Conservation (phyloP, 176 grass and related monocot species). For the Paspalum notatum region DNA sequence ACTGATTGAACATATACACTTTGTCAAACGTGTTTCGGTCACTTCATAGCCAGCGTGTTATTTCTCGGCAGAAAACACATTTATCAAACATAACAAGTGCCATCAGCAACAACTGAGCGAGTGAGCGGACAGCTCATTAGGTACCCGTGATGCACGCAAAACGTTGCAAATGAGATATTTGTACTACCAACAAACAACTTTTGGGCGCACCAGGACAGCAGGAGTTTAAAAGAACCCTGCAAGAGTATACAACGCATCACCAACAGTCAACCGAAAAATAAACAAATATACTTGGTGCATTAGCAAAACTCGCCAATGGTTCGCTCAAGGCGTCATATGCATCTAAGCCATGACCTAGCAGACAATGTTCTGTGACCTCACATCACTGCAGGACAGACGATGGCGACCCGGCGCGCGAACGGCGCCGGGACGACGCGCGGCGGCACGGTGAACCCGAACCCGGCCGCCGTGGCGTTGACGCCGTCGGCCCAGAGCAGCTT, state of each 20-base stretch:
- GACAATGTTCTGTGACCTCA: slow-evolving; percentile 20
- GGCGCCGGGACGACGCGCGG: slow-evolving; percentile 44
- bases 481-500: slow-evolving; percentile 45
- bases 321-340: background rate
- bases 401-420: slow-evolving; percentile 52
- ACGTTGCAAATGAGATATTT: too few species aligned
- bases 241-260: background rate
- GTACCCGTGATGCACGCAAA: too few species aligned
- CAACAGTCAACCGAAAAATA: background rate
- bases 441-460: slow-evolving; percentile 27
- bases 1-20: too few species aligned
- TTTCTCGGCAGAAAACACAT: background rate
- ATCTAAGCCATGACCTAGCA: background rate
- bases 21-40: too few species aligned
- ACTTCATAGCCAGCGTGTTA: background rate
- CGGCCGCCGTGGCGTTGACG: slow-evolving; percentile 26
- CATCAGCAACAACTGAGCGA: too few species aligned
- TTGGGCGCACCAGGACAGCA: too few species aligned
- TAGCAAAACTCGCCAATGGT: slow-evolving; percentile 6
- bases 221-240: too few species aligned
- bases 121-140: too few species aligned
- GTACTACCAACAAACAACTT: too few species aligned
- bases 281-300: background rate
- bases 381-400: slow-evolving; percentile 31
- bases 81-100: background rate